These are phyloP conservation scores for Fusarium fujikuroi DNA, from an alignment of 2,329 filamentous ascomycete species.

Conservation along the genomic window DNA sequence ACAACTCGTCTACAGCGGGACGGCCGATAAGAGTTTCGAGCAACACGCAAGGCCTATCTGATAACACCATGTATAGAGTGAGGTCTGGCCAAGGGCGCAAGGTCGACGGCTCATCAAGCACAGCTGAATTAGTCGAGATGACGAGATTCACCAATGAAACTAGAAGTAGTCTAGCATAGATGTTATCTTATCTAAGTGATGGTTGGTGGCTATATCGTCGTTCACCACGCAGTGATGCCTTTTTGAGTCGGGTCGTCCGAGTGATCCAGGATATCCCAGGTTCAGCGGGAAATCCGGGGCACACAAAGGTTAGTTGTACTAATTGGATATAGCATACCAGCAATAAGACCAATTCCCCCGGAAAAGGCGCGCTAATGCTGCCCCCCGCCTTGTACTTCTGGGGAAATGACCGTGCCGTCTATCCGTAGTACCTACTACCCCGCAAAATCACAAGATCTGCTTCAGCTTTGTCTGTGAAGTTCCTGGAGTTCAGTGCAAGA, in stretches of 20 bases:
- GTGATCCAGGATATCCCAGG: not conserved
- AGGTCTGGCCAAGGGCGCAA: not conserved
- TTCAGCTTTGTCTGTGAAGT: not conserved
- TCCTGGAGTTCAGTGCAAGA: not conserved
- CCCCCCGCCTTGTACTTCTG: not conserved
- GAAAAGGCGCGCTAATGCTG: not conserved
- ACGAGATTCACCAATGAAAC: not conserved
- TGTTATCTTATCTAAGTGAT: accelerated
- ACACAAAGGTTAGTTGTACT: too few relatives aligned
- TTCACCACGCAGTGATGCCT: too few relatives aligned
- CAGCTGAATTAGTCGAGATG: conserved; percentile 12
- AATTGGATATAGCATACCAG: not conserved
- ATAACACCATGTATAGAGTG: not conserved
- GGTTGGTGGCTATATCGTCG: not conserved
- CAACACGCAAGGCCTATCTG: not conserved
- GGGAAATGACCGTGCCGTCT: not conserved
- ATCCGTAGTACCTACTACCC: not conserved
- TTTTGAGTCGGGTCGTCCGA: not conserved
- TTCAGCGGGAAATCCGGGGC: not conserved
- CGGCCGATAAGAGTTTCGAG: not conserved
- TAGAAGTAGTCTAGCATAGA: not conserved
- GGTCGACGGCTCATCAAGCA: not conserved
- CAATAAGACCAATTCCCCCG: too few relatives aligned
- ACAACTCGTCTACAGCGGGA: not conserved
- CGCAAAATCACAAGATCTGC: not conserved